phyloP scores from a whole-genome alignment of 2,329 filamentous ascomycete species.

The Calonectria naviculata region DNA sequence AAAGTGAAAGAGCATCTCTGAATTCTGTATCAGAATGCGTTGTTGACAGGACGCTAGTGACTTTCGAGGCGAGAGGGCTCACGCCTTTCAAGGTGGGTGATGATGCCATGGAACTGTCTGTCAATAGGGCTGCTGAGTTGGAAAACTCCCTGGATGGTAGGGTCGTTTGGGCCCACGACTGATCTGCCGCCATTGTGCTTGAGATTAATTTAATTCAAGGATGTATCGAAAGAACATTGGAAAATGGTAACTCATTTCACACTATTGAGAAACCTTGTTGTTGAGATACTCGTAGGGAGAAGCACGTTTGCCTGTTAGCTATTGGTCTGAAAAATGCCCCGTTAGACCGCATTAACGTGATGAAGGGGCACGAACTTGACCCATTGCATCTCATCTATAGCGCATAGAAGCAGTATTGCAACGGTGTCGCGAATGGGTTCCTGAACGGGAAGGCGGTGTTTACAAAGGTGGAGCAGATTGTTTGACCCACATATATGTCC shows the following conservation, averaged over 20 bases:
- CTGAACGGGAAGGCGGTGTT: constrained; percentile 40
- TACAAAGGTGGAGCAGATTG: constrained; percentile 23
- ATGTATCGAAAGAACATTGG: background rate
- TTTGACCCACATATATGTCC: constrained; percentile 32
- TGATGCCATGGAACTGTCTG: constrained; percentile 89
- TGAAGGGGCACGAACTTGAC: background rate
- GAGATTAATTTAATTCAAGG: constrained; percentile 1
- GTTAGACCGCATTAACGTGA: background rate
- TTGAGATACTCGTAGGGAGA: background rate
- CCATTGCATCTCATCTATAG: constrained; percentile 6
- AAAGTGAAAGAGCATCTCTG: constrained; percentile 80
- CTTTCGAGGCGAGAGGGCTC: constrained; percentile 82
- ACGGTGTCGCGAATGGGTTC: constrained; percentile 37
- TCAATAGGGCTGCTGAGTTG: constrained; percentile 71
- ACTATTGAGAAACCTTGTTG: background rate
- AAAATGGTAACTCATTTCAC: constrained; percentile 22
- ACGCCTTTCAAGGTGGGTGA: constrained; percentile 57
- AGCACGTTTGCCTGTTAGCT: background rate
- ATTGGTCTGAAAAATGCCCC: background rate
- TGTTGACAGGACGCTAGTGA: constrained; percentile 87
- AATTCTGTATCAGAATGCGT: constrained; percentile 96
- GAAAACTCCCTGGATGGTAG: constrained; percentile 38
- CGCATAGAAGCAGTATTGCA: constrained; percentile 26
- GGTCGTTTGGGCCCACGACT: constrained; percentile 29
- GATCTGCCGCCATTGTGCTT: constrained; percentile 33